phyloP scores from a whole-genome alignment of 139 green algal genomes.

The Haematococcus sp. region DNA sequence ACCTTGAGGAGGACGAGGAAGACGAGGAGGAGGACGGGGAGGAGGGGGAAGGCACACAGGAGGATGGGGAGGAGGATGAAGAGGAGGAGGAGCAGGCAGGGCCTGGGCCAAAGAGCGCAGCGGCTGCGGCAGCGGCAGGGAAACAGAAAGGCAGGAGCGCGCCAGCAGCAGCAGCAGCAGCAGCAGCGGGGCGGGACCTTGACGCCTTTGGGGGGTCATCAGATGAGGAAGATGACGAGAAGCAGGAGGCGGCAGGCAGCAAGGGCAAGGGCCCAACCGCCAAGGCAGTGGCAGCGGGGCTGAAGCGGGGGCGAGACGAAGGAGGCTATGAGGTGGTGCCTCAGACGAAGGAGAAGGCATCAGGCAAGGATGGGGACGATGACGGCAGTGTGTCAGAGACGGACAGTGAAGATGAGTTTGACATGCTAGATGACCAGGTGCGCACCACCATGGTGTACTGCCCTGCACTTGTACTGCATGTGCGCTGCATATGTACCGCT shows the following conservation, averaged over 20 bases:
- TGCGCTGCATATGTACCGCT: too few relatives aligned
- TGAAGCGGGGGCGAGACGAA: neutral
- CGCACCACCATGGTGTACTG: too few relatives aligned
- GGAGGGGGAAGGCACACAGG: constrained; percentile 10
- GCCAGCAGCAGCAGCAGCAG: constrained; percentile 8
- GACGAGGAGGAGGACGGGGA: constrained; percentile 15
- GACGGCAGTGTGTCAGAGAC: constrained; percentile 21
- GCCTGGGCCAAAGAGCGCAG: neutral
- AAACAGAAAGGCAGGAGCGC: neutral
- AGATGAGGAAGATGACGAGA: constrained; percentile 5
- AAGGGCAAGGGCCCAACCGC: constrained; percentile 4
- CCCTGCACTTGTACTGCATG: too few relatives aligned
- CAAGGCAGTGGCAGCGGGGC: neutral
- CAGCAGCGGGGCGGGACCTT: neutral
- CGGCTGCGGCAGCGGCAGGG: neutral
- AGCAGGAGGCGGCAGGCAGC: neutral
- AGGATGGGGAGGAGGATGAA: constrained; percentile 1
- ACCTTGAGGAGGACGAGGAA: constrained; percentile 40
- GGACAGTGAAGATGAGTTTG: constrained; percentile 66
- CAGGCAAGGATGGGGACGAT: neutral
- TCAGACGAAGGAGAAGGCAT: constrained; percentile 1
- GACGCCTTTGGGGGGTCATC: too few relatives aligned
- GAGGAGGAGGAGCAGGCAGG: neutral
- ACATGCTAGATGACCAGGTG: constrained; percentile 52
- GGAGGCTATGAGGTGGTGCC: constrained; percentile 51